Base-by-base conservation (phyloP, 306 rosid species). In the Inga oerstediana region DNA sequence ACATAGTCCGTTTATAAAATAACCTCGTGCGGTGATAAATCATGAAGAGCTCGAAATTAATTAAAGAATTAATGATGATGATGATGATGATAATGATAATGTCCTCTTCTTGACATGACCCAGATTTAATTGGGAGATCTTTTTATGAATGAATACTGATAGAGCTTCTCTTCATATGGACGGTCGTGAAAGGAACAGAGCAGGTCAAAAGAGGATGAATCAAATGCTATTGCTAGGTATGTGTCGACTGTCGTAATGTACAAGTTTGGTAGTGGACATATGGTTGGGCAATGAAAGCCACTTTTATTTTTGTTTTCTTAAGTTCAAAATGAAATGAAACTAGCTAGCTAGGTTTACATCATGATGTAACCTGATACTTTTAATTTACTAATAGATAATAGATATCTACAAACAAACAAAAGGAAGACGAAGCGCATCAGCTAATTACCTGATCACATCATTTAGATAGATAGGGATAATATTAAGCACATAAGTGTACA, bases 401-500 rank as follows among this genome's bases (percentile, higher is more conserved):
- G 24, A 54, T 54, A 54, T 16, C 24, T 54, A 7, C 24, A 19
- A 17, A 6, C 10, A 19, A 0, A 54, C 2, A 39, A 39, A 39
- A 39, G 43, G 24, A 54, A 20, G 12, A 56, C 11, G 2, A 84
- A 64, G 35, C 71, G 52, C 48, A 66, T 67, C 65, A 37, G 66
- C 56, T 67, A 79, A 67, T n/a, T 22, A 3, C 81, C 84, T 78
- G 80, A 78, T 81, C 64, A 59, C 67, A 68, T 67, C 17, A 54
- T 16, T 83, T 46, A 56, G 14, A 45, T 16, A 52, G n/a, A 22
- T 16, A 41, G 69, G 4, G 51, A 22, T 41, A 41, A 39, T 9
- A 41, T n/a, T 8, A 24, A 24, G 7, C 17, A 61, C 22, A 32
- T 14, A 24, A 46, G 41, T 22, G 7, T 71, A 9, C n/a, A 4